These are phyloP conservation scores for Colletotrichum euphorbiae DNA, from an alignment of 2,329 filamentous ascomycete species.

Conservation along the genomic window DNA sequence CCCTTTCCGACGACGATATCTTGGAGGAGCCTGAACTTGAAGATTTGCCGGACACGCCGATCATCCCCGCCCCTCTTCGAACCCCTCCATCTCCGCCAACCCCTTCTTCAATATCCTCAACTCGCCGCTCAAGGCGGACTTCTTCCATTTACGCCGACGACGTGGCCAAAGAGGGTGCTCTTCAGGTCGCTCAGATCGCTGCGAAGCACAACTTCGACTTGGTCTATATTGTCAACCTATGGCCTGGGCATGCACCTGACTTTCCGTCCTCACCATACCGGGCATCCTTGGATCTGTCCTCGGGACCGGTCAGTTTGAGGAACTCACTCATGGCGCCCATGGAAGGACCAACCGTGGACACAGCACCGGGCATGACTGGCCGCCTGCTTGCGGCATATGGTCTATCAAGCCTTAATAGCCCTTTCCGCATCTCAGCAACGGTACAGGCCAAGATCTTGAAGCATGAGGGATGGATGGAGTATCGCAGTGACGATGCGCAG, in stretches of 20 bases:
- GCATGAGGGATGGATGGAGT: conserved; percentile 64
- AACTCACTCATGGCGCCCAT: conserved; percentile 29
- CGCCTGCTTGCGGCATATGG: conserved; percentile 68
- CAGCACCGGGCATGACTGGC: conserved; percentile 53
- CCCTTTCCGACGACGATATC: conserved; percentile 65
- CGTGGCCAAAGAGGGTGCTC: conserved; percentile 41
- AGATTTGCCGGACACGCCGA: conserved; percentile 5
- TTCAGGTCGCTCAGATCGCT: conserved; percentile 65
- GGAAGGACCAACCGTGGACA: conserved; percentile 35
- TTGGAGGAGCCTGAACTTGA: conserved; percentile 54
- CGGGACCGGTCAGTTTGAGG: conserved; percentile 39
- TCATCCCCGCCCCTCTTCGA: background rate
- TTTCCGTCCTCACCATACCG: conserved; percentile 38
- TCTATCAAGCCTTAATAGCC: conserved; percentile 61
- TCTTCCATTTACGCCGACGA: conserved; percentile 34
- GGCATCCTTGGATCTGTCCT: conserved; percentile 37
- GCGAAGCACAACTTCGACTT: conserved; percentile 68
- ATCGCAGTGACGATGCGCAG: conserved; percentile 56
- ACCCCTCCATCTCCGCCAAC: conserved; percentile 29
- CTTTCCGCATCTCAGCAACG: conserved; percentile 62
- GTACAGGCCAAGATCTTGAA: conserved; percentile 64
- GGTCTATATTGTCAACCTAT: conserved; percentile 69
- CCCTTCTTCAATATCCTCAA: conserved; percentile 28
- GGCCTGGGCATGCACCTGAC: conserved; percentile 54
- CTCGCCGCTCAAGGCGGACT: conserved; percentile 20